These are phyloP conservation scores for Corylus avellana DNA, from an alignment of 306 rosid genomes.

Conservation along the genomic window DNA sequence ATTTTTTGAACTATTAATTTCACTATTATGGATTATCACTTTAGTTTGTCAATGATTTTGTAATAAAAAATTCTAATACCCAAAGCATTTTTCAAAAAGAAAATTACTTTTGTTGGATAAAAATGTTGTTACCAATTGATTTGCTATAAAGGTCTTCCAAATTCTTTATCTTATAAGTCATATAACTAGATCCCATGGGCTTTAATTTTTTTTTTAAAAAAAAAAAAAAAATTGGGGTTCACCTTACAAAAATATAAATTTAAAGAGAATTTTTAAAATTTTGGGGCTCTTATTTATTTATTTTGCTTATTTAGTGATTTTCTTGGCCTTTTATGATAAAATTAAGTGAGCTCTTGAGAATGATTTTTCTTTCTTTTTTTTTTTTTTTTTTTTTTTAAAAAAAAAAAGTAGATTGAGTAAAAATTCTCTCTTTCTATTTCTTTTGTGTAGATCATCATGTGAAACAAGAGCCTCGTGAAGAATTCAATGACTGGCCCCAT, in stretches of 20 bases:
- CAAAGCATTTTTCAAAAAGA: too few relatives aligned
- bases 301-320: neutral
- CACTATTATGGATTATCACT: too few relatives aligned
- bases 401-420: neutral
- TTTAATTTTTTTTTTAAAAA: too few relatives aligned
- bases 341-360: neutral
- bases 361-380: neutral
- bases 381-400: too few relatives aligned
- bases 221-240: too few relatives aligned
- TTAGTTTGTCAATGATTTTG: too few relatives aligned
- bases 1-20: too few relatives aligned
- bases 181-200: slow-evolving; percentile 2
- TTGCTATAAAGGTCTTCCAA: neutral
- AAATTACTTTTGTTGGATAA: too few relatives aligned
- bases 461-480: slow-evolving; percentile 85
- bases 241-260: too few relatives aligned
- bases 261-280: too few relatives aligned
- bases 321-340: neutral
- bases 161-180: neutral
- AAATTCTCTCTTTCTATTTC: neutral
- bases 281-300: neutral
- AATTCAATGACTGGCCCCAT: slow-evolving; percentile 93
- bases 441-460: slow-evolving; percentile 48
- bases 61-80: too few relatives aligned
- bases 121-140: too few relatives aligned